Conservation (phyloP, 371 early-diverging fungal species). For the Rhizopus sp. region DNA sequence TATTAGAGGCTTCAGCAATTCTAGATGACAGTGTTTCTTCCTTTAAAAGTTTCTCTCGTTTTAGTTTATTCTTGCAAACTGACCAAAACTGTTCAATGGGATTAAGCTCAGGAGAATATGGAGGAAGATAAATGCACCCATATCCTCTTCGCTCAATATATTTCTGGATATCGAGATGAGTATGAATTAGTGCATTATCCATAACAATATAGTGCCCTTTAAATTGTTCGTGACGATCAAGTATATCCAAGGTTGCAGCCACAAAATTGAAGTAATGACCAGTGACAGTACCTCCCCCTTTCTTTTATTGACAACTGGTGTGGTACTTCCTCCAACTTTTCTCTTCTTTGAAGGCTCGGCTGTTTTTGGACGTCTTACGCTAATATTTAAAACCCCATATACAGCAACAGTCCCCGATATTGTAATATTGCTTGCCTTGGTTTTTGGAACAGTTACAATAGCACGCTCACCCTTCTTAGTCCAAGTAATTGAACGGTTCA, state of each 20-base stretch:
- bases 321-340: no score
- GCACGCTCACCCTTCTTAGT: no score
- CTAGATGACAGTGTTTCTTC: constrained; percentile 15
- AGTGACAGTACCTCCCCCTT: constrained; percentile 13
- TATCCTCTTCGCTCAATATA: constrained; percentile 22
- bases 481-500: no score
- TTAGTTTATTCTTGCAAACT: constrained; percentile 16
- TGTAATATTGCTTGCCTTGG: constrained; percentile 16
- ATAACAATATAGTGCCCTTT: constrained; percentile 23
- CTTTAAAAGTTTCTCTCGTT: constrained; percentile 12
- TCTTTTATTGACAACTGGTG: no score
- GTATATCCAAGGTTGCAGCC: constrained; percentile 5
- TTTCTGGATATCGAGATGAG: constrained; percentile 9
- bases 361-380: constrained; percentile 13
- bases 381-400: constrained; percentile 12
- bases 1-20: constrained; percentile 14
- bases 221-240: constrained; percentile 10
- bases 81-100: constrained; percentile 26
- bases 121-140: constrained; percentile 25
- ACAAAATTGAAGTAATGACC: constrained; percentile 21
- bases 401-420: constrained; percentile 14
- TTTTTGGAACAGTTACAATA: constrained; percentile 15
- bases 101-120: constrained; percentile 21
- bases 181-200: constrained; percentile 25
- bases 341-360: constrained; percentile 5